Base-by-base conservation (phyloP, 768 basidiomycete species). In the Rubroboletus satanas region DNA sequence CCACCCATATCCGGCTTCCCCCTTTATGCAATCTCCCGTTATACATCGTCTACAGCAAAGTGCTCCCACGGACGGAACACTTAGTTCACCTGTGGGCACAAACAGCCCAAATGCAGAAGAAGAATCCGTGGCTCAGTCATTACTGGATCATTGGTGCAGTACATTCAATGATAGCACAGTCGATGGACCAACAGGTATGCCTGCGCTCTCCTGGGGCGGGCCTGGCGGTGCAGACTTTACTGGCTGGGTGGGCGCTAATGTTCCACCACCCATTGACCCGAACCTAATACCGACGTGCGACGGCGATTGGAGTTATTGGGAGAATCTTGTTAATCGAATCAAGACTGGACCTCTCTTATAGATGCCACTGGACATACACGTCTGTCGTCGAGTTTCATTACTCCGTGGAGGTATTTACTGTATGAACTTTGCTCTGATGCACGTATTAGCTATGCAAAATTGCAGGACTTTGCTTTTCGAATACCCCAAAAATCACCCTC, bases 121-220 rank as follows among this genome's bases (percentile, higher is more conserved):
- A 10, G 85, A 90, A 64, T 83, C 80, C 26, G 76, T 85, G 7
- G 89, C 90, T 4, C 90, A 93, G 64, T 81, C 81, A 11, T 68
- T 93, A 52, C 74, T 93, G 45, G 90, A 93, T 67, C 87, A 91
- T 57, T 93, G 91, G 90, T 88, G 83, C 64, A 86, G 85, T 57
- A 83, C 85, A n/a, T 81, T 90, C 59, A 87, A 82, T 64, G 87
- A 84, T 54, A 79, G 83, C 11, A 77, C 80, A 2, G 61, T 82
- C 2, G 84, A 87, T 60, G 73, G 77, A 21, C 67, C 77, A 3
- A 73, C 75, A 21, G 76, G 77, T 29, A 76, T 74, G 47, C 75
- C 74, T 39, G 70, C 74, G 5, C 64, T 83, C 57, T 79, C 83
- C 8, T 88, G 86, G 87, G 79, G 79, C 21, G 82, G 82, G 14